phyloP scores from a whole-genome alignment of 2,329 filamentous ascomycete species.

The Coniochaeta prunicola region DNA sequence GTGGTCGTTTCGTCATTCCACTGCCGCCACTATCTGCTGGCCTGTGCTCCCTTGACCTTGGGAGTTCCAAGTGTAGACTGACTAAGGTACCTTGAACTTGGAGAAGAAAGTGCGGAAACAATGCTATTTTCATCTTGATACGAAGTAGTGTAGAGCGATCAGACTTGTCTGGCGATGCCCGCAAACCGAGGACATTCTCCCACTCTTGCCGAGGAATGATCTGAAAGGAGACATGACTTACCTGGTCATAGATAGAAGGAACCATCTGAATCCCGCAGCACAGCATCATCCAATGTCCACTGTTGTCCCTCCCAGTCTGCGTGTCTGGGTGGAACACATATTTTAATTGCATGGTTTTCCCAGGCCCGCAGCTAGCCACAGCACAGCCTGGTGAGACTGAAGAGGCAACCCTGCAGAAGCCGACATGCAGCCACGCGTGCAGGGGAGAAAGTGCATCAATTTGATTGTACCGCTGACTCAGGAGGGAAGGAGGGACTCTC shows the following conservation, averaged over 20 bases:
- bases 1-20: constrained; percentile 1
- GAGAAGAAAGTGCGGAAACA: too few relatives aligned
- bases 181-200: background rate
- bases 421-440: background rate
- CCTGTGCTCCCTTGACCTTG: background rate
- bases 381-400: constrained; percentile 6
- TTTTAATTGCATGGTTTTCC: background rate
- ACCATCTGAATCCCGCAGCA: too few relatives aligned
- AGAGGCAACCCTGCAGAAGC: constrained; percentile 5
- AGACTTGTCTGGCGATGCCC: background rate
- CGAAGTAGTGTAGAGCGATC: too few relatives aligned
- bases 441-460: background rate
- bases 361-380: background rate
- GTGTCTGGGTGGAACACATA: background rate
- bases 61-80: background rate
- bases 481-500: background rate
- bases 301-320: background rate
- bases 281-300: too few relatives aligned
- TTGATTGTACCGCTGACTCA: background rate
- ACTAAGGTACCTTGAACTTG: too few relatives aligned
- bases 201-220: background rate
- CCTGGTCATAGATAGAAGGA: background rate
- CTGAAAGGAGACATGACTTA: background rate
- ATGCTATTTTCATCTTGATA: too few relatives aligned
- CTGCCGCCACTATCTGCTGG: background rate